A percentile compares a stretch with the other conserved stretches of the same genome.
These are phyloP conservation scores for Chlorophyllum brunneum DNA, from an alignment of 768 basidiomycete species.

Conservation along the genomic window DNA sequence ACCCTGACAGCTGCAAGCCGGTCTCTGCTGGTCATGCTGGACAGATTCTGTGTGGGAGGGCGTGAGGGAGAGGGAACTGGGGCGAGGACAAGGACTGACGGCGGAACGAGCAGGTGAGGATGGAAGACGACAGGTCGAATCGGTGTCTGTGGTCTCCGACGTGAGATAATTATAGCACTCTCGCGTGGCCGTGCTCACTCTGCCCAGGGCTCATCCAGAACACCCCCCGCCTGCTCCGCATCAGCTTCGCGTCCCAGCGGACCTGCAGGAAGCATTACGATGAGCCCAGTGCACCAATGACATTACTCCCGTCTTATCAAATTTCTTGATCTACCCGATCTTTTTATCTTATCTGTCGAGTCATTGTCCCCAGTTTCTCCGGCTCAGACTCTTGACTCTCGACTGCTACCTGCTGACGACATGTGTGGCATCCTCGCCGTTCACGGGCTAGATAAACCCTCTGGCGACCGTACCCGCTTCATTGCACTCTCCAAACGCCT, in stretches of 20 bases:
- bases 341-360: constrained; percentile 14
- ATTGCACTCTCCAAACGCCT: constrained; percentile 87
- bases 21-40: constrained; percentile 7
- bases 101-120: not conserved
- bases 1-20: constrained; percentile 9
- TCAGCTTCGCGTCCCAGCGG: no score
- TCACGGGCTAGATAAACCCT: constrained; percentile 73
- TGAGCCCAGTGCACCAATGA: not conserved
- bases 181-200: constrained; percentile 3
- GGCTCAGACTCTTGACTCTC: constrained; percentile 10
- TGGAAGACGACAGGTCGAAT: not conserved
- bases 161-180: not conserved
- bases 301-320: not conserved
- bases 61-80: not conserved
- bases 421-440: constrained; percentile 96
- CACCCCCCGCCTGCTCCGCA: no score
- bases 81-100: not conserved
- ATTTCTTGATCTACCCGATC: constrained; percentile 8
- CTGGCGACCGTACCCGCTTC: constrained; percentile 61
- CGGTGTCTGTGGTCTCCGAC: not conserved
- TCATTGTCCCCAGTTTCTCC: constrained; percentile 17
- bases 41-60: no score
- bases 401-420: constrained; percentile 14
- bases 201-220: no score
- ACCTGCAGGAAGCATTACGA: no score